Base-by-base conservation (phyloP, 2,329 filamentous ascomycete species). In the Chrysosphaeria jannelii region DNA sequence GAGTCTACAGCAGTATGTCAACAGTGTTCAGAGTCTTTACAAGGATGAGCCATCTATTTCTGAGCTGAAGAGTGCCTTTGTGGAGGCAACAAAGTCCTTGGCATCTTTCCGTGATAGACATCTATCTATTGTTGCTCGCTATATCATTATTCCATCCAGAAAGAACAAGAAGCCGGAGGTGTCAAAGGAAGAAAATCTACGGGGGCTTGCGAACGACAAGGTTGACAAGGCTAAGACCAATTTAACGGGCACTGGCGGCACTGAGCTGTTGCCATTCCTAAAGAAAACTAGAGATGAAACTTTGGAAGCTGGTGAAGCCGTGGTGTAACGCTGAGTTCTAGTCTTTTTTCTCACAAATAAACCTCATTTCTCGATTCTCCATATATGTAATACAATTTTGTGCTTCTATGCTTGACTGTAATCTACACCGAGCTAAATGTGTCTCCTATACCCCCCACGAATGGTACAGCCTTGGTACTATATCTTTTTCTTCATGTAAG, bases 101-200 rank as follows among this genome's bases (percentile, higher is more conserved):
- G 54, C 54, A 27, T 43, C 45, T 8, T 66, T 91, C 36, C 66
- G 78, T 26, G 76, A 90, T 43, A 89, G 79, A 41, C 85, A 97
- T 41, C 89, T 93, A 34, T 72, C 75, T 39, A 81, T 97, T 34
- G 85, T 93, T 10, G 76, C 76, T 4, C 70, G 85, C 14, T 97
- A 91, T 47, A 89, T 97, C 40, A 70, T 93, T 36, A 51, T 85
- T 31, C 78, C 81, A 21, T 78, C 72, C 19, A 11, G 12, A 10
- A 6, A 10, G 19, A 9, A 20, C 23, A 8, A 14, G n/a, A n/a
- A 5, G 6, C 8, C 2, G 14, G 14, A n/a, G 10, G 16, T 7
- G 16, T 7, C 7, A 18, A 18, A 18, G 7, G 16, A 18, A n/a
- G 16, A 18, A 7, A 18, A 7, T 18, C 7, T 7, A 18, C 7